A percentile compares a stretch with the other conserved stretches of the same genome.
These are phyloP conservation scores for Larix kaempferi DNA, from an alignment of 75 land plant species.

Conservation along the genomic window DNA sequence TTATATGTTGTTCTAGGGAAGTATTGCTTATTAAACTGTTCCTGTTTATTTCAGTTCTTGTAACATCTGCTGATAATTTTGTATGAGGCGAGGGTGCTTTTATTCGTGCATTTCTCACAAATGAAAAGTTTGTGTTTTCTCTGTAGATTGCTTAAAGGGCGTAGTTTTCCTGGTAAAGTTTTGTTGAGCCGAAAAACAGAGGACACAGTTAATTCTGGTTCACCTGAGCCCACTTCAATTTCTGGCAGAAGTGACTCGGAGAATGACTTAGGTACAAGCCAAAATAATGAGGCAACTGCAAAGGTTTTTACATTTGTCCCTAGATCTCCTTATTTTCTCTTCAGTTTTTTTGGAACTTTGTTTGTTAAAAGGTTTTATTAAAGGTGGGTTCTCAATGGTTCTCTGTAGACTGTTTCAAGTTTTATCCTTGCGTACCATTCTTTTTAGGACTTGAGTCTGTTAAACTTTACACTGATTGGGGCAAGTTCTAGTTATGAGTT, in stretches of 20 bases:
- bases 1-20: background rate
- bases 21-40: background rate
- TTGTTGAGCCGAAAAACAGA: constrained; percentile 65
- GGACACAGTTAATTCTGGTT: constrained; percentile 23
- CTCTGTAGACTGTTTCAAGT: background rate
- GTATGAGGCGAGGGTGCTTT: background rate
- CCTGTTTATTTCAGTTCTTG: background rate
- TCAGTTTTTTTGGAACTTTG: background rate
- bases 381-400: background rate
- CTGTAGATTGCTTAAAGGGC: constrained; percentile 79
- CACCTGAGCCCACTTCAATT: constrained; percentile 12
- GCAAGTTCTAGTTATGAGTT: background rate
- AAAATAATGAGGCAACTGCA: constrained; percentile 11
- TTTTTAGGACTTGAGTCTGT: background rate
- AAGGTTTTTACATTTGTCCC: constrained; percentile 33
- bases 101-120: background rate
- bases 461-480: background rate
- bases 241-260: constrained; percentile 34
- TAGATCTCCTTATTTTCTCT: background rate
- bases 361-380: background rate
- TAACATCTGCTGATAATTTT: constrained; percentile 7
- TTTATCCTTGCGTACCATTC: background rate
- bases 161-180: constrained; percentile 86
- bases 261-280: constrained; percentile 29
- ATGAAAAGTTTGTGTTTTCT: background rate